Conservation (phyloP, 148 eudicot species). For the Linanthus parryae region DNA sequence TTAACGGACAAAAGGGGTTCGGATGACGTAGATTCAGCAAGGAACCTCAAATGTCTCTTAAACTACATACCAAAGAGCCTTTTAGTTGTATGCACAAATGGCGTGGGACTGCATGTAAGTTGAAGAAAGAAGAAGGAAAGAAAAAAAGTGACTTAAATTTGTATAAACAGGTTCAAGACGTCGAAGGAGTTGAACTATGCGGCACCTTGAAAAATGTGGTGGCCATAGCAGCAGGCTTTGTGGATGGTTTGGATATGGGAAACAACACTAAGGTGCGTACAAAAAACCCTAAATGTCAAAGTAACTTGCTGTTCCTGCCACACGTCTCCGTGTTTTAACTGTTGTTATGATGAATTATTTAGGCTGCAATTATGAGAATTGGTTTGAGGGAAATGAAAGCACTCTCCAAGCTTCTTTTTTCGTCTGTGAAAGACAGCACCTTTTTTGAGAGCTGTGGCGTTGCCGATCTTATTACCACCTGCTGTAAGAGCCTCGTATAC, state of each 20-base stretch:
- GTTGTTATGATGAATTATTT: slow-evolving; percentile 12
- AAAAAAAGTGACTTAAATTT: too few relatives aligned
- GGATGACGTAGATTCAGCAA: too few relatives aligned
- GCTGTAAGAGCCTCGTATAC: slow-evolving; percentile 51
- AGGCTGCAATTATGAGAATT: slow-evolving; percentile 99
- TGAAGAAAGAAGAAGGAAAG: too few relatives aligned
- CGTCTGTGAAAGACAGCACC: slow-evolving; percentile 78
- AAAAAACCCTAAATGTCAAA: background rate
- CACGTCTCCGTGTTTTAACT: background rate
- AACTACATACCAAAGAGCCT: too few relatives aligned
- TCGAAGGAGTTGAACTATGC: slow-evolving; percentile 97
- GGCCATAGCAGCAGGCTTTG: slow-evolving; percentile 98
- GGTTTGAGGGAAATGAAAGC: slow-evolving; percentile 98
- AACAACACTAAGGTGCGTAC: slow-evolving; percentile 75
- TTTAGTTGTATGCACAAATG: too few relatives aligned
- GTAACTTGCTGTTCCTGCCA: background rate
- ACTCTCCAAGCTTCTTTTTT: slow-evolving; percentile 77
- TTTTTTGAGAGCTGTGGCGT: slow-evolving; percentile 98
- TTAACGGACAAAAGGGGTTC: too few relatives aligned
- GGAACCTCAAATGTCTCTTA: too few relatives aligned
- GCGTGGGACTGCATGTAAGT: too few relatives aligned
- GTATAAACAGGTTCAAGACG: slow-evolving; percentile 64
- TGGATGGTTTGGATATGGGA: slow-evolving; percentile 96
- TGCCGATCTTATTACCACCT: slow-evolving; percentile 93
- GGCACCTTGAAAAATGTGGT: slow-evolving; percentile 97